Conservation (phyloP, 2,329 filamentous ascomycete genomes). For the Dothistroma pini region DNA sequence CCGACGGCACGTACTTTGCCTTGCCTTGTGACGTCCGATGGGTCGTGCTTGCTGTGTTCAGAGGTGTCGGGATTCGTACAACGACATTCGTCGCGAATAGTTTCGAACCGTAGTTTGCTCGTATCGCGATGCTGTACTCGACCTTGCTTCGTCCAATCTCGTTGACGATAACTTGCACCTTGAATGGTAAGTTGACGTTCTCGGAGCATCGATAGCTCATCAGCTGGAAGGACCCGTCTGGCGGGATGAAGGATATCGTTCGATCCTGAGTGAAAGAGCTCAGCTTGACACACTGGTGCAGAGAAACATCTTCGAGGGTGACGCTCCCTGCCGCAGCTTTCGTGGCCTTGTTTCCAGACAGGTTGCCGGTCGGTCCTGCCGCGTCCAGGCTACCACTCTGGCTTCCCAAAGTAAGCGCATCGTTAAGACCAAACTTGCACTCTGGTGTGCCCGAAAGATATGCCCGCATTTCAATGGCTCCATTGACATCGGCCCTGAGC, state of each 20-base stretch:
- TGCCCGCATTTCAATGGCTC: conserved; percentile 97
- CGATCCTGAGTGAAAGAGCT: conserved; percentile 95
- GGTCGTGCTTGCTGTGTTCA: conserved; percentile 92
- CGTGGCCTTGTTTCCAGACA: conserved; percentile 79
- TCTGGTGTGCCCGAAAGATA: conserved; percentile 95
- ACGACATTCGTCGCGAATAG: conserved; percentile 96
- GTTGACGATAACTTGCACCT: conserved; percentile 97
- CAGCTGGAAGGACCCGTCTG: conserved; percentile 95
- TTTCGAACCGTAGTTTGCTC: conserved; percentile 94
- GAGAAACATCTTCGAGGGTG: conserved; percentile 95
- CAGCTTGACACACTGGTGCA: conserved; percentile 97
- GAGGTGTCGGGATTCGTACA: conserved; percentile 87
- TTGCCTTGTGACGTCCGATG: conserved; percentile 94
- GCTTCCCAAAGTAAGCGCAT: conserved; percentile 82
- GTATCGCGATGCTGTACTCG: conserved; percentile 96
- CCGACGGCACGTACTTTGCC: conserved; percentile 95
- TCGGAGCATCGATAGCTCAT: conserved; percentile 99
- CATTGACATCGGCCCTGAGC: conserved; percentile 90
- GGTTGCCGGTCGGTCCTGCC: conserved; percentile 70
- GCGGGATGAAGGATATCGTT: conserved; percentile 95
- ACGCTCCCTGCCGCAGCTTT: conserved; percentile 94
- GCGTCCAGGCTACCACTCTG: conserved; percentile 30
- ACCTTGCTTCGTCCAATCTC: conserved; percentile 96
- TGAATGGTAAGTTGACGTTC: conserved; percentile 98
- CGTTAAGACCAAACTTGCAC: conserved; percentile 98